Base-by-base conservation (phyloP, 2,329 filamentous ascomycete species). In the Didymella segeticola region DNA sequence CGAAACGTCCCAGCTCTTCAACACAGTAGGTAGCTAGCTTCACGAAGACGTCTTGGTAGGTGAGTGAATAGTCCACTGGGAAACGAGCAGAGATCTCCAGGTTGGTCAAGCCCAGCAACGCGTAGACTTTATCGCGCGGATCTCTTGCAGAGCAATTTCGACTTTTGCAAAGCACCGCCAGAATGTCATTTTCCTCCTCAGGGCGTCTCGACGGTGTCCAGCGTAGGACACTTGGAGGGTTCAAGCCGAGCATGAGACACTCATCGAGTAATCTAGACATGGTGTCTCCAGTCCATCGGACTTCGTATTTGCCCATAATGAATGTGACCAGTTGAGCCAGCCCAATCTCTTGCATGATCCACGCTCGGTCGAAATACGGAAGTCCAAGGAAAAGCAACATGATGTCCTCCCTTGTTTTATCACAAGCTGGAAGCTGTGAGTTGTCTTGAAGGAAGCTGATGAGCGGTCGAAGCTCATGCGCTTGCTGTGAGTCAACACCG, bases 301-400 rank as follows among this genome's bases (percentile, higher is more conserved):
- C 9, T 11, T 47, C 45, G 19, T 17, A 6, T 6, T 23, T 19
- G 6, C 43, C 43, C 5, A 45, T 14, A 3, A 41, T 30, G 9
- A 34, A 36, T 1, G n/a, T 36, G 2, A 47, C 52, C n/a, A 37
- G n/a, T 14, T 27, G 29, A 5, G 62, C 43, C 5, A 65, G 42
- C 4, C 45, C 51, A 1, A 65, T 41, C 25, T 63, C 62, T 43
- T 66, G 62, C 34, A 62, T 49, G 3, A 62, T 36, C 61, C 62
- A 65, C 8, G 57, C 53, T 2, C 62, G 43, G 6, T 34, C 8
- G 27, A 67, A 65, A 17, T 58, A 67, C 8, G 57, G 23, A 4
- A 54, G 33, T 15, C 19, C 9, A 0, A 47, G 12, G 6, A 47
- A 39, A 1, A 2, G 1, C 1, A 4, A 14, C 8, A 47, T 2